Percentiles rank a stretch among this genome's conserved stretches.
phyloP scores from a whole-genome alignment of 352 stramenopile genomes.

The Pythium graminicola region DNA sequence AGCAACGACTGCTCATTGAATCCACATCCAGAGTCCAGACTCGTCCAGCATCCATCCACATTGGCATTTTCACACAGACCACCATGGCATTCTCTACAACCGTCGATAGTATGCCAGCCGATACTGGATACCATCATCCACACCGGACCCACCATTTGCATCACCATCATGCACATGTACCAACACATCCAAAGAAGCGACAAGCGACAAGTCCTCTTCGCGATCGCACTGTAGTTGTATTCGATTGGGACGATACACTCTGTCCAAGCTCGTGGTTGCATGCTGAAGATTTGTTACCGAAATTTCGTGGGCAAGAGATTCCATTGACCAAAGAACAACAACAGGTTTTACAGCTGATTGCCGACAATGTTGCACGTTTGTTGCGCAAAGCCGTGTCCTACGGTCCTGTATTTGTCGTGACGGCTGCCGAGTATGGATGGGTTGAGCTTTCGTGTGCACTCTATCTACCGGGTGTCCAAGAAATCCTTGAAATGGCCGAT shows the following conservation, averaged over 20 bases:
- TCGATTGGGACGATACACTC: conserved; percentile 88
- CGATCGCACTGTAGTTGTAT: conserved; percentile 79
- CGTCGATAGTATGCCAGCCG: conserved; percentile 21
- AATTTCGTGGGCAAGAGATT: conserved; percentile 73
- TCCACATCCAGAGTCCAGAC: not conserved
- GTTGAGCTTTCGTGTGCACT: conserved; percentile 77
- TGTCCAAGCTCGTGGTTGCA: conserved; percentile 82
- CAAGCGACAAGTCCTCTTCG: conserved; percentile 28
- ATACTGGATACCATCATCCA: conserved; percentile 6
- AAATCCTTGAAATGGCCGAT: conserved; percentile 60
- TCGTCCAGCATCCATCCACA: conserved; percentile 1
- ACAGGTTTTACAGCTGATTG: conserved; percentile 49
- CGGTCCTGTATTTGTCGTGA: conserved; percentile 82
- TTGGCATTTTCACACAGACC: not conserved
- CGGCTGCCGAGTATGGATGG: conserved; percentile 74
- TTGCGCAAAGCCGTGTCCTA: conserved; percentile 69
- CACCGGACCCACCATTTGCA: conserved; percentile 5
- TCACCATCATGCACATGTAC: conserved; percentile 14
- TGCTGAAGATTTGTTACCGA: conserved; percentile 67
- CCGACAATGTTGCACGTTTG: conserved; percentile 53
- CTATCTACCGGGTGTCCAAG: conserved; percentile 62
- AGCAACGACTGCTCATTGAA: not conserved
- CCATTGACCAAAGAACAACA: conserved; percentile 46
- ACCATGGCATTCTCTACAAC: conserved; percentile 28
- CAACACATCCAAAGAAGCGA: conserved; percentile 20